These are phyloP conservation scores for Gyrodon lividus DNA, from an alignment of 768 basidiomycete species.

Conservation along the genomic window DNA sequence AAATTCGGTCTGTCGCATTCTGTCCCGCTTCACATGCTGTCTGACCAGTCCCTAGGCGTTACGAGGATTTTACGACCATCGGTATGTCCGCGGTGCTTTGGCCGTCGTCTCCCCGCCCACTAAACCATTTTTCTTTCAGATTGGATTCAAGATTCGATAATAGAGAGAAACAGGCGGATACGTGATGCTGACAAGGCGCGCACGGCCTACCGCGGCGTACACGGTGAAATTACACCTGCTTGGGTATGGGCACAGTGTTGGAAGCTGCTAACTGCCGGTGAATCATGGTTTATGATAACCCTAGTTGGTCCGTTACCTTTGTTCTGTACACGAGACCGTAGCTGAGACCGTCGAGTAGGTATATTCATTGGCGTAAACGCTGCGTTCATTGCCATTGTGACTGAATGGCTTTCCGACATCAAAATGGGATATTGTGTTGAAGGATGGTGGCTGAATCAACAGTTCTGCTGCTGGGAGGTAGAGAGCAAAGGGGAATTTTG, in stretches of 20 bases:
- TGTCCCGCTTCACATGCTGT: not conserved
- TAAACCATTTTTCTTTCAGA: slow-evolving; percentile 47
- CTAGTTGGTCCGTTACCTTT: slow-evolving; percentile 72
- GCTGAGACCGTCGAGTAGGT: slow-evolving; percentile 45
- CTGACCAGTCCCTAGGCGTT: slow-evolving; percentile 56
- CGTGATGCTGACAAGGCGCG: slow-evolving; percentile 47
- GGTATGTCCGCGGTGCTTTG: slow-evolving; percentile 47
- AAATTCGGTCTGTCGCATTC: slow-evolving; percentile 49
- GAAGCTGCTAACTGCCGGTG: slow-evolving; percentile 63
- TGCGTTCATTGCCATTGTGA: slow-evolving; percentile 92
- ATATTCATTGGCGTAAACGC: slow-evolving; percentile 90
- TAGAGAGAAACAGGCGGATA: slow-evolving; percentile 80
- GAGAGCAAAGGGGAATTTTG: slow-evolving; percentile 81
- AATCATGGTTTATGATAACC: slow-evolving; percentile 91
- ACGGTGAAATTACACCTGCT: slow-evolving; percentile 48
- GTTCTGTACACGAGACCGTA: not conserved
- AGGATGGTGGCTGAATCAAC: slow-evolving; percentile 98
- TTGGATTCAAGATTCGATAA: slow-evolving; percentile 95
- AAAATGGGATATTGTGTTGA: slow-evolving; percentile 97
- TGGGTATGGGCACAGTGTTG: slow-evolving; percentile 64
- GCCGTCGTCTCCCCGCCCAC: slow-evolving; percentile 11
- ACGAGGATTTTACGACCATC: slow-evolving; percentile 95
- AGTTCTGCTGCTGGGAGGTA: slow-evolving; percentile 98
- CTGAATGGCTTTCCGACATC: slow-evolving; percentile 96
- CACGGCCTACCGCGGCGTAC: slow-evolving; percentile 46